Evolutionary conservation across 805 yeast species (phyloP).

Genomic region (Maudiozyma serrabonitensis): DNA sequence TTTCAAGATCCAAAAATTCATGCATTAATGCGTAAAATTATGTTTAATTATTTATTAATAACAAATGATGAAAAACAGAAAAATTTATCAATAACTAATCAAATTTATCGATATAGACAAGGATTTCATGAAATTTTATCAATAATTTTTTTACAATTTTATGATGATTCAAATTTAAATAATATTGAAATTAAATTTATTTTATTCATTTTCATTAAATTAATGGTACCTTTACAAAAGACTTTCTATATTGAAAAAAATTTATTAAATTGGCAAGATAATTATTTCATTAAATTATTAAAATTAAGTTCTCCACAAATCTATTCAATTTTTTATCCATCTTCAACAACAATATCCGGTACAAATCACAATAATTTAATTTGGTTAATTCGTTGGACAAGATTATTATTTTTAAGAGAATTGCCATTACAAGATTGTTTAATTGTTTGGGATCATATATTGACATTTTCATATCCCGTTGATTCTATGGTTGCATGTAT

Average conservation of each 20-base stretch:
- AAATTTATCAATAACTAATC: background rate
- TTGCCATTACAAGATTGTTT: conserved; percentile 16
- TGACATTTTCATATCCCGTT: conserved; percentile 19
- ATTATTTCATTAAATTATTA: conserved; percentile 16
- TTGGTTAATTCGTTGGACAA: conserved; percentile 29
- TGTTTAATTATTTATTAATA: conserved; percentile 16
- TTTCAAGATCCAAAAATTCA: conserved; percentile 13
- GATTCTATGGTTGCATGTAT: conserved; percentile 17
- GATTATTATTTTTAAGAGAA: conserved; percentile 25
- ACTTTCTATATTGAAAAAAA: conserved; percentile 20
- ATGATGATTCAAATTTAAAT: background rate
- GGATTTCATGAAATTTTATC: conserved; percentile 28
- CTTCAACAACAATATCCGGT: background rate
- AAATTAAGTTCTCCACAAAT: conserved; percentile 12
- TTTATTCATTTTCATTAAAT: conserved; percentile 17
- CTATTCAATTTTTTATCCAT: conserved; percentile 8
- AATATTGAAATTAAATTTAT: conserved; percentile 1
- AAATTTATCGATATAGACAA: conserved; percentile 17
- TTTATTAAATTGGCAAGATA: conserved; percentile 20
- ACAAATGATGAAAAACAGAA: background rate
- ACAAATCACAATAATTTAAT: conserved; percentile 11
- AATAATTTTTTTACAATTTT: conserved; percentile 20
- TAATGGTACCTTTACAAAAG: conserved; percentile 20
- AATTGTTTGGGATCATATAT: conserved; percentile 26
- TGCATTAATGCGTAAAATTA: conserved; percentile 18